Percentiles rank a stretch among this genome's conserved stretches.
Evolutionary conservation across 2,329 filamentous ascomycete species (phyloP).

Genomic region (Pyricularia sp.): DNA sequence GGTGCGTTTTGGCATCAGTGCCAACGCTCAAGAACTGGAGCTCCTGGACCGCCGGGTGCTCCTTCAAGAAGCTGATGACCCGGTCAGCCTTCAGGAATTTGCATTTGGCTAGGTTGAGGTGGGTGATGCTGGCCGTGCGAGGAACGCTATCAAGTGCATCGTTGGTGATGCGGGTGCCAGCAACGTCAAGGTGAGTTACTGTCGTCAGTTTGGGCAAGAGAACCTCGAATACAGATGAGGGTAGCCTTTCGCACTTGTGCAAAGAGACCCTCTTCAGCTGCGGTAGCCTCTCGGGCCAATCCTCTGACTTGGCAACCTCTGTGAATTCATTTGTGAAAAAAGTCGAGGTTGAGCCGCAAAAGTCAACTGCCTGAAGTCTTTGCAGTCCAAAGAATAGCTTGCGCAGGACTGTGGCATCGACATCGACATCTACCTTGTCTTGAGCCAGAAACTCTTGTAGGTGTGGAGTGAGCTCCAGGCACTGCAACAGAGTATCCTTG

Average conservation of each 20-base stretch:
- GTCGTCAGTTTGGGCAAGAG: conserved; percentile 61
- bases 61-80: conserved; percentile 61
- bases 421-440: conserved; percentile 71
- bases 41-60: conserved; percentile 58
- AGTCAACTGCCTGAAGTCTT: conserved; percentile 59
- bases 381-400: conserved; percentile 63
- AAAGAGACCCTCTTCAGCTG: conserved; percentile 60
- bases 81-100: conserved; percentile 55
- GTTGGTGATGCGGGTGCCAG: conserved; percentile 68
- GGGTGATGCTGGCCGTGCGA: conserved; percentile 60
- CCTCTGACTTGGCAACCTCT: conserved; percentile 22
- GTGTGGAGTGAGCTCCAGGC: conserved; percentile 61
- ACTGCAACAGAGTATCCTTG: conserved; percentile 60
- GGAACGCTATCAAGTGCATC: conserved; percentile 62
- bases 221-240: conserved; percentile 55
- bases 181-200: conserved; percentile 71
- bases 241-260: conserved; percentile 68
- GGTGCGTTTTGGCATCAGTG: conserved; percentile 61
- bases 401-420: conserved; percentile 56
- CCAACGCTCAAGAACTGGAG: conserved; percentile 67
- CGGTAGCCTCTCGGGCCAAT: conserved; percentile 21
- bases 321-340: conserved; percentile 58
- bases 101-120: conserved; percentile 72
- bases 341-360: conserved; percentile 65
- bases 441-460: conserved; percentile 71